Percentiles rank a stretch among this genome's conserved stretches.
phyloP scores from a whole-genome alignment of 2,329 filamentous ascomycete species.

The Penicillium glabrum region DNA sequence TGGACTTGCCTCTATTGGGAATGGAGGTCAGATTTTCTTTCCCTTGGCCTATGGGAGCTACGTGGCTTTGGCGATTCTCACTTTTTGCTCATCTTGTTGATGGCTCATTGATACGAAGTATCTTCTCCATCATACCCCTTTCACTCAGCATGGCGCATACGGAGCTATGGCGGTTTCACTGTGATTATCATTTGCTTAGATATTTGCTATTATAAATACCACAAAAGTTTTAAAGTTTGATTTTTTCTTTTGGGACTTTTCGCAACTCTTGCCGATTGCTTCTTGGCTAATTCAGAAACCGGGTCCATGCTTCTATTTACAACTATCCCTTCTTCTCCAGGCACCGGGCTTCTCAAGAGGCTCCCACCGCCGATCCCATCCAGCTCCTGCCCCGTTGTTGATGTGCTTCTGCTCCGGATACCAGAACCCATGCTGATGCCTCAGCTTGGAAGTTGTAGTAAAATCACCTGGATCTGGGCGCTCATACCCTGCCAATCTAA shows the following conservation, averaged over 20 bases:
- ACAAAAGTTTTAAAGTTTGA: conserved; percentile 13
- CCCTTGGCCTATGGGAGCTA: not conserved
- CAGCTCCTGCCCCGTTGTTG: conserved; percentile 23
- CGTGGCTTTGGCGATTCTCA: not conserved
- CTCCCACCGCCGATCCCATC: conserved; percentile 43
- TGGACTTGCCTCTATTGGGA: not conserved
- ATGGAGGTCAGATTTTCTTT: not conserved
- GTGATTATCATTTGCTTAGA: not conserved
- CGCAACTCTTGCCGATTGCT: not conserved
- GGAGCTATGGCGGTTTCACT: conserved; percentile 13
- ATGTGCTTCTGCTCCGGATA: conserved; percentile 19
- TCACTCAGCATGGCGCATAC: conserved; percentile 15
- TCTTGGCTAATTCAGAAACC: too few species aligned
- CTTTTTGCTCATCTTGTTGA: not conserved
- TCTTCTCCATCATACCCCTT: not conserved
- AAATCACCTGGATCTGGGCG: conserved; percentile 37
- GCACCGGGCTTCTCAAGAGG: conserved; percentile 26
- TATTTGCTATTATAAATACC: conserved; percentile 4
- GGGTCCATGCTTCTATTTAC: not conserved
- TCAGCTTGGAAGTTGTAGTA: conserved; percentile 33
- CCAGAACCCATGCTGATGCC: conserved; percentile 34
- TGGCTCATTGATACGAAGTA: not conserved
- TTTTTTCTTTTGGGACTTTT: not conserved
- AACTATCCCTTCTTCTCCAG: conserved; percentile 26
- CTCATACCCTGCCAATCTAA: conserved; percentile 47